Base-by-base conservation (phyloP, 345 rosid genomes). In the Aquilaria malaccensis region DNA sequence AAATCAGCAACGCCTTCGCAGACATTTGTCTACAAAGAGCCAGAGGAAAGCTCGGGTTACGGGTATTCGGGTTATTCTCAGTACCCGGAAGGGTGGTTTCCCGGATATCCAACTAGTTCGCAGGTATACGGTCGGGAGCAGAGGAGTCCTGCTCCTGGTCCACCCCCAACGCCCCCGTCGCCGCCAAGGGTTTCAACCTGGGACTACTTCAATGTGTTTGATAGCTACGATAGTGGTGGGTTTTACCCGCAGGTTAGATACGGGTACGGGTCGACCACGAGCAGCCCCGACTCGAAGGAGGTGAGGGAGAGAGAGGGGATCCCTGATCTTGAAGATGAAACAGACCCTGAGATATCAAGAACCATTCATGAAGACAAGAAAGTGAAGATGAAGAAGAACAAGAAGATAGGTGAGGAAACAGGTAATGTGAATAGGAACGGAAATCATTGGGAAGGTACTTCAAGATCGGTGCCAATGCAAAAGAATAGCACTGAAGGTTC, bases 231-330 rank as follows among this genome's bases (percentile, higher is more conserved):
- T 54, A 73, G 47, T 62, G 74, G 58, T 12, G 83, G 72, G 10
- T 73, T 58, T 49, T 58, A 60, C 29, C 46, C 78, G 1, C 57
- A 55, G 43, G 69, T 60, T 10, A 71, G 58, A 55, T 68, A 64
- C 61, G 88, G 81, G 11, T 69, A 55, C 32, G 80, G 83, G 61
- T 89, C 97, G 50, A 77, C 15, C 51, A 59, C 89, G 3, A 84
- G 95, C 43, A 89, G 93, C 58, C 98, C 83, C 29, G 98, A 93
- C 69, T 89, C 91, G 22, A 85, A 84, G 60, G 97, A 85, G 70
- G 91, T 93, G 64, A 84, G 97, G 70, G 97, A 87, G 71, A 81
- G 96, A 62, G 98, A 93, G 79, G 96, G 97, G 59, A 89, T 93
- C 67, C 98, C 97, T 47, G 97, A 89, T n/a, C 69, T 93, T 74